A percentile compares a stretch with the other conserved stretches of the same genome.
Evolutionary conservation across 2,329 filamentous ascomycete species (phyloP).

Genomic region (Penicillium fuscoglaucum): DNA sequence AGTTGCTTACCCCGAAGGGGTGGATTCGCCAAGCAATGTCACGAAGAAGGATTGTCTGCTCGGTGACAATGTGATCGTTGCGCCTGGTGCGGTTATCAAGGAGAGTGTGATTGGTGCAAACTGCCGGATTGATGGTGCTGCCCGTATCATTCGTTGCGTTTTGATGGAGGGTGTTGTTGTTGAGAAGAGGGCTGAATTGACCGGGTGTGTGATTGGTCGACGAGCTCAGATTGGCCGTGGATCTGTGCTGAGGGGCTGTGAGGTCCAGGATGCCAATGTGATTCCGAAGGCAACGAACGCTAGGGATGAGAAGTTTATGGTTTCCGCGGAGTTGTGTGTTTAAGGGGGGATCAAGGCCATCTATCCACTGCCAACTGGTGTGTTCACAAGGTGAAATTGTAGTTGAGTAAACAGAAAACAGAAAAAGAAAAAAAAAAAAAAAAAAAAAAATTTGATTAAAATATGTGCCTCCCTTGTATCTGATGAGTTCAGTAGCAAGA

Average conservation of each 20-base stretch:
- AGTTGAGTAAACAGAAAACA: no score
- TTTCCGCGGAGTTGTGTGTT: neutral
- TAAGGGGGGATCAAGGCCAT: neutral
- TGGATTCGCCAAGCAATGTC: neutral
- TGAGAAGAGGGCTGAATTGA: neutral
- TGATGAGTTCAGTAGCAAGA: no score
- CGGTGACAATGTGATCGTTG: constrained; percentile 2
- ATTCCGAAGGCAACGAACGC: neutral
- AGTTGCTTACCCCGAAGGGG: constrained; percentile 3
- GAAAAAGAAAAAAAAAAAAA: no score
- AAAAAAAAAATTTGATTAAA: neutral
- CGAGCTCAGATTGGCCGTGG: neutral
- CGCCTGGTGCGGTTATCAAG: neutral
- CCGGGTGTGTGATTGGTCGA: constrained; percentile 1
- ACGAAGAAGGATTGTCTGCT: constrained; percentile 2
- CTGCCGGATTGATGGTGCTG: neutral
- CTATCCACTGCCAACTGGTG: neutral
- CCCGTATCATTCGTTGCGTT: constrained; percentile 5
- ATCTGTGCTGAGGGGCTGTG: neutral
- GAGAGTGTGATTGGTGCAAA: constrained; percentile 5
- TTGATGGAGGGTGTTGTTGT: constrained; percentile 4
- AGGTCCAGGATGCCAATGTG: neutral
- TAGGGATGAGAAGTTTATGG: neutral
- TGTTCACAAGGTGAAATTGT: neutral
- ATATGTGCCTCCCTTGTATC: no score